Conservation (phyloP, 2,329 filamentous ascomycete genomes). For the Aureobasidium mangrovei region DNA sequence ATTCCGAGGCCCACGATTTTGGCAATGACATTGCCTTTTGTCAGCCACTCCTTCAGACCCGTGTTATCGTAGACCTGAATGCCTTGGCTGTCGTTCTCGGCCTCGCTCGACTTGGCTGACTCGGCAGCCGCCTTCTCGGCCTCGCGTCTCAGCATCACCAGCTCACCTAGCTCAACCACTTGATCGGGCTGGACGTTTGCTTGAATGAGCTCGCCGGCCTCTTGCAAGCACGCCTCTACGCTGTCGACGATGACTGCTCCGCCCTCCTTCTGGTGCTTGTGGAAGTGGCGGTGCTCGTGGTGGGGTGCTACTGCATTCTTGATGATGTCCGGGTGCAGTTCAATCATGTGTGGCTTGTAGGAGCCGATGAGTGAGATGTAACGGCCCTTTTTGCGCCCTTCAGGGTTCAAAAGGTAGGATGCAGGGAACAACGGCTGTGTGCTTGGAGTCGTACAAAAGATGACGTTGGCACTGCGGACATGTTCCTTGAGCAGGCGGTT, state of each 20-base stretch:
- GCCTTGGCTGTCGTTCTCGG: slow-evolving; percentile 18
- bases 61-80: slow-evolving; percentile 28
- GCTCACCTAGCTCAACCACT: slow-evolving; percentile 79
- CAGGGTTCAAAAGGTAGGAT: slow-evolving; percentile 60
- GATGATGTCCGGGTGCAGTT: slow-evolving; percentile 71
- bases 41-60: slow-evolving; percentile 49
- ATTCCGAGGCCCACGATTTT: slow-evolving; percentile 61
- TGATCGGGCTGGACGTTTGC: slow-evolving; percentile 64
- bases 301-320: slow-evolving; percentile 50
- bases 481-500: slow-evolving; percentile 59
- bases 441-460: slow-evolving; percentile 83
- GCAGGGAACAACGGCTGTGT: slow-evolving; percentile 66
- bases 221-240: slow-evolving; percentile 67
- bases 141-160: slow-evolving; percentile 56
- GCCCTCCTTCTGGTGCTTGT: slow-evolving; percentile 52
- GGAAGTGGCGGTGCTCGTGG: slow-evolving; percentile 49
- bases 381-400: slow-evolving; percentile 60
- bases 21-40: slow-evolving; percentile 57
- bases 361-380: slow-evolving; percentile 66
- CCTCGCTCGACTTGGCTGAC: slow-evolving; percentile 18
- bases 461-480: slow-evolving; percentile 63
- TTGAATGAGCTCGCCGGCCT: slow-evolving; percentile 79
- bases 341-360: slow-evolving; percentile 66
- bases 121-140: slow-evolving; percentile 30
- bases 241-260: slow-evolving; percentile 58